These are phyloP conservation scores for Benincasa hispida DNA, from an alignment of 306 rosid species.

Conservation along the genomic window DNA sequence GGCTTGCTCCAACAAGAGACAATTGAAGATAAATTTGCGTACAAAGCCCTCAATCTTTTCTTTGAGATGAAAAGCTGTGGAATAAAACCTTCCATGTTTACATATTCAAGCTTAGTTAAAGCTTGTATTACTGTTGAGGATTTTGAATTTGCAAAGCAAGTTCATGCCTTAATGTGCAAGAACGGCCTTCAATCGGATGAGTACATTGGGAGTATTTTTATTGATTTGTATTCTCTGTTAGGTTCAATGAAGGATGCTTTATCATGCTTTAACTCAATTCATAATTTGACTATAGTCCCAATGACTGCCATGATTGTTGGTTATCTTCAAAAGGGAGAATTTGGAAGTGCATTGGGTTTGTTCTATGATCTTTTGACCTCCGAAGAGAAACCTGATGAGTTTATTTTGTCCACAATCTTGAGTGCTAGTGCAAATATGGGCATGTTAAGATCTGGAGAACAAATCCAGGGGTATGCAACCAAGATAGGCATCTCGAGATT, in stretches of 20 bases:
- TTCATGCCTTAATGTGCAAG: slow-evolving; percentile 43
- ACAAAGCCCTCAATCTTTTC: slow-evolving; percentile 30
- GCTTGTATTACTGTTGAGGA: slow-evolving; percentile 27
- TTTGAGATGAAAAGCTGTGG: slow-evolving; percentile 31
- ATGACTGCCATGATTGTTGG: slow-evolving; percentile 44
- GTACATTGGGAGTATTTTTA: slow-evolving; percentile 38
- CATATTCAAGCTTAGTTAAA: slow-evolving; percentile 36
- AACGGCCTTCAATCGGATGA: slow-evolving; percentile 29
- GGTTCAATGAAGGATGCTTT: slow-evolving; percentile 27
- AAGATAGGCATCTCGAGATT: slow-evolving; percentile 26
- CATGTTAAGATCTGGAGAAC: slow-evolving; percentile 35
- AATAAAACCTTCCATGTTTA: slow-evolving; percentile 40
- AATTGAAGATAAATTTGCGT: slow-evolving; percentile 11
- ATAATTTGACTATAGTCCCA: slow-evolving; percentile 28
- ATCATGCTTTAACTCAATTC: slow-evolving; percentile 34
- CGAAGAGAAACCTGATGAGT: slow-evolving; percentile 32
- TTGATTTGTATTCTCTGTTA: slow-evolving; percentile 33
- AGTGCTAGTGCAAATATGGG: slow-evolving; percentile 40
- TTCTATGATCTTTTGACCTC: slow-evolving; percentile 22
- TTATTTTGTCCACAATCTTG: slow-evolving; percentile 30
- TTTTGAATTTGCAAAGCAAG: slow-evolving; percentile 34
- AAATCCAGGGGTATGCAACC: slow-evolving; percentile 32
- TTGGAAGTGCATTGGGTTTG: slow-evolving; percentile 33
- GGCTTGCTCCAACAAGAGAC: slow-evolving; percentile 26
- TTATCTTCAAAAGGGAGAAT: slow-evolving; percentile 27